Evolutionary conservation across 257 asterid species (phyloP).

Genomic region (Prunella vulgaris): DNA sequence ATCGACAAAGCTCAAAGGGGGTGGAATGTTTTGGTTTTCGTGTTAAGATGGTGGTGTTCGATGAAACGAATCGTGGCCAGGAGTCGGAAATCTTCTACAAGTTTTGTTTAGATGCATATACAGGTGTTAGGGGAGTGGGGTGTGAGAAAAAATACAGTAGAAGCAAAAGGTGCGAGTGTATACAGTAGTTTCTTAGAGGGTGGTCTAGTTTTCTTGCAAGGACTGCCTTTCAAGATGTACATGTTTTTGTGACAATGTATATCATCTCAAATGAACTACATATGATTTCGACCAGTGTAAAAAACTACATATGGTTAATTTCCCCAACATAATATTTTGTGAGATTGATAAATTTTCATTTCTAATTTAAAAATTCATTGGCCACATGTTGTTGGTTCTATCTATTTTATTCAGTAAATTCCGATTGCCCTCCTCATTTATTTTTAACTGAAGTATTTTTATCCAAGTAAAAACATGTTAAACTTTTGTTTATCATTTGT

Average conservation of each 20-base stretch:
- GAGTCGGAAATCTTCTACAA: not conserved
- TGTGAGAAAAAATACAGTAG: slow-evolving; percentile 3
- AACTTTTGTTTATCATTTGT: too few relatives aligned
- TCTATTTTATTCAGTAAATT: too few relatives aligned
- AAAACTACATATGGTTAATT: too few relatives aligned
- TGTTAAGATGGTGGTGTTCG: slow-evolving; percentile 47
- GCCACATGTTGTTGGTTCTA: too few relatives aligned
- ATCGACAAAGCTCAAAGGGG: slow-evolving; percentile 26
- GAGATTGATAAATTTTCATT: too few relatives aligned
- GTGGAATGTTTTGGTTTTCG: slow-evolving; percentile 39
- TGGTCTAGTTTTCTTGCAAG: slow-evolving; percentile 25
- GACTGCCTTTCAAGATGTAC: slow-evolving; percentile 17
- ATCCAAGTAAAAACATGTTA: too few relatives aligned
- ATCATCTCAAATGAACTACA: not conserved
- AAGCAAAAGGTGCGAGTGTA: slow-evolving; percentile 18
- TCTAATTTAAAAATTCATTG: too few relatives aligned
- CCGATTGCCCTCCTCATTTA: too few relatives aligned
- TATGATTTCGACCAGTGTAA: too few relatives aligned
- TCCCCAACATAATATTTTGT: too few relatives aligned
- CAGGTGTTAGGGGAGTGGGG: slow-evolving; percentile 6
- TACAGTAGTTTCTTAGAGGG: slow-evolving; percentile 20
- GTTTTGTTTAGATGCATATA: slow-evolving; percentile 19
- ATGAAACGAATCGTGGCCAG: slow-evolving; percentile 37
- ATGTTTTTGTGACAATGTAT: not conserved
- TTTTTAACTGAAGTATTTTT: too few relatives aligned